Conservation (phyloP, 1,139 yeast genomes). For the Geotrichum histeridarum region DNA sequence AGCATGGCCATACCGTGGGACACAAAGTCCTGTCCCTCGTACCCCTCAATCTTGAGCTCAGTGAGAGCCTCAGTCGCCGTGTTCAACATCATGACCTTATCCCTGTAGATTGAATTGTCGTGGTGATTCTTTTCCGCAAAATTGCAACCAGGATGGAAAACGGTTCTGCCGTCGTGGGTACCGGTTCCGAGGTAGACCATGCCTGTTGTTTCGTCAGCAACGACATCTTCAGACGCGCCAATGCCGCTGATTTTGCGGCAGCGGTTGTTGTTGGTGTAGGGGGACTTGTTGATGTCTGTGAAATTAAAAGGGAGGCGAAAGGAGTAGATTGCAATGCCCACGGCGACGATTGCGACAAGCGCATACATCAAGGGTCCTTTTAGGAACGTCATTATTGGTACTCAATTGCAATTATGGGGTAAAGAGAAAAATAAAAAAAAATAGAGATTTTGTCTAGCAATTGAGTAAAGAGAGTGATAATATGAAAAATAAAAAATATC, state of each 20-base stretch:
- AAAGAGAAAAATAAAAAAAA: too few relatives aligned
- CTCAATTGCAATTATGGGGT: too few relatives aligned
- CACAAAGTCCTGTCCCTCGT: conserved; percentile 19
- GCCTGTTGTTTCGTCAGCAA: conserved; percentile 9
- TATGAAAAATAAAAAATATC: too few relatives aligned
- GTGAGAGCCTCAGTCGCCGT: conserved; percentile 4
- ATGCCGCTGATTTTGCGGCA: not conserved
- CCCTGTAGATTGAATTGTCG: conserved; percentile 5
- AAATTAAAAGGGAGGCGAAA: not conserved
- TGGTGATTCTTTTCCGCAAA: not conserved
- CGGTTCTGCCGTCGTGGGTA: not conserved
- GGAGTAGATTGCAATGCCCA: not conserved
- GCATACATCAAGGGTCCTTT: not conserved
- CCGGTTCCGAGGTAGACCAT: conserved; percentile 11
- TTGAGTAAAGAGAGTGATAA: too few relatives aligned
- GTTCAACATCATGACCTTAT: conserved; percentile 15
- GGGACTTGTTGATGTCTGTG: not conserved
- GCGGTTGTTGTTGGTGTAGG: not conserved
- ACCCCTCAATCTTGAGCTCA: conserved; percentile 11
- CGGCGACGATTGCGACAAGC: not conserved
- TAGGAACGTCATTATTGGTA: too few relatives aligned
- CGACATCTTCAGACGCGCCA: conserved; percentile 14
- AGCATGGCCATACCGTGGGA: conserved; percentile 22
- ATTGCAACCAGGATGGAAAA: conserved; percentile 8
- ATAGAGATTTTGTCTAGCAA: too few relatives aligned